Percentiles rank a stretch among this genome's conserved stretches.
Evolutionary conservation across 495 filamentous ascomycete species (phyloP).

Genomic region (Pyrenula aspistea): DNA sequence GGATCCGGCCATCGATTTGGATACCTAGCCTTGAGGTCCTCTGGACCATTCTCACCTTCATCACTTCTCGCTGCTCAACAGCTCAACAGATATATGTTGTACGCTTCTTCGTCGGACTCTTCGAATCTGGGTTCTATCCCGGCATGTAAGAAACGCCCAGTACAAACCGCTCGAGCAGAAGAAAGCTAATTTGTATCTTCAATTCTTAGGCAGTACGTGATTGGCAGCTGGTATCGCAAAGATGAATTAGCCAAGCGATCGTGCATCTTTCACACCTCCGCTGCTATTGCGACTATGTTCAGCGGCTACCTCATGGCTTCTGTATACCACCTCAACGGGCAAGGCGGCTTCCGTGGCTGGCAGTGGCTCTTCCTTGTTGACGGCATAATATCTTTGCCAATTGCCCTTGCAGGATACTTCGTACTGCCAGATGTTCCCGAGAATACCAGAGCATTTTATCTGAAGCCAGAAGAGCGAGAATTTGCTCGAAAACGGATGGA

Average conservation of each 20-base stretch:
- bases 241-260: slow-evolving; percentile 43
- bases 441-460: slow-evolving; percentile 42
- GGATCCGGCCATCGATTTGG: slow-evolving; percentile 43
- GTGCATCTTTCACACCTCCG: slow-evolving; percentile 50
- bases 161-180: no score
- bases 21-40: slow-evolving; percentile 43
- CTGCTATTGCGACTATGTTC: slow-evolving; percentile 43
- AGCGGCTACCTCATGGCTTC: slow-evolving; percentile 46
- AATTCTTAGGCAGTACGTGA: slow-evolving; percentile 28
- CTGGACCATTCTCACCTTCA: slow-evolving; percentile 42
- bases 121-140: slow-evolving; percentile 32
- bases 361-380: slow-evolving; percentile 33
- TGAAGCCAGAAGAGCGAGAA: slow-evolving; percentile 21
- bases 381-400: slow-evolving; percentile 32
- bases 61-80: slow-evolving; percentile 30
- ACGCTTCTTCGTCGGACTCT: slow-evolving; percentile 43
- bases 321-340: slow-evolving; percentile 36
- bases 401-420: slow-evolving; percentile 43
- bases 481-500: slow-evolving; percentile 31
- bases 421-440: slow-evolving; percentile 49
- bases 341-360: slow-evolving; percentile 35
- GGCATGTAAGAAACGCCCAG: slow-evolving; percentile 53
- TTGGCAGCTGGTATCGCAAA: slow-evolving; percentile 39
- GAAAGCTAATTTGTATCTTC: slow-evolving; percentile 48
- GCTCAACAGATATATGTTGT: slow-evolving; percentile 40